Conservation (phyloP, 345 rosid species). For the Aegle marmelos region DNA sequence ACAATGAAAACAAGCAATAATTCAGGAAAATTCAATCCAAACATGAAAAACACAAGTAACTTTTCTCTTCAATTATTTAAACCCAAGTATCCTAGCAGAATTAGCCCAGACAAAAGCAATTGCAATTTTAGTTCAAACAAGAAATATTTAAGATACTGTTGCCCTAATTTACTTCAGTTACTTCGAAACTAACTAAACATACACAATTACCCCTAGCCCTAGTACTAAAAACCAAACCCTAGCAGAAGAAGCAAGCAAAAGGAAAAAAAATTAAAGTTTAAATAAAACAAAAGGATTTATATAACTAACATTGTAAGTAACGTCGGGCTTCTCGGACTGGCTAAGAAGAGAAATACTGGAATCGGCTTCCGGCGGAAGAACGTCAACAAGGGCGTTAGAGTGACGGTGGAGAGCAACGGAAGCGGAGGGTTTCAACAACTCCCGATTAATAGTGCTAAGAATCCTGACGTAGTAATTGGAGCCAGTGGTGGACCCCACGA, state of each 20-base stretch:
- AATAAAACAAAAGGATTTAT: neutral
- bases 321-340: slow-evolving; percentile 99
- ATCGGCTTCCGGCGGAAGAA: slow-evolving; percentile 97
- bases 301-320: slow-evolving; percentile 67
- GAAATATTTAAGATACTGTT: neutral
- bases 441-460: slow-evolving; percentile 90
- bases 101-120: neutral
- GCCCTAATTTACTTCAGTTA: neutral
- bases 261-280: neutral
- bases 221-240: slow-evolving; percentile 11
- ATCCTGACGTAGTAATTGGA: slow-evolving; percentile 94
- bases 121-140: neutral
- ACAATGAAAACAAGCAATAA: neutral
- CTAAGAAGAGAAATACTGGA: slow-evolving; percentile 94
- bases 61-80: neutral
- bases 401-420: slow-evolving; percentile 98
- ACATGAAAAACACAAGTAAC: neutral
- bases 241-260: neutral
- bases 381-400: slow-evolving; percentile 95
- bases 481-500: slow-evolving; percentile 99
- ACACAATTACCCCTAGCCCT: neutral
- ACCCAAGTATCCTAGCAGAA: neutral
- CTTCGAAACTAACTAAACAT: neutral
- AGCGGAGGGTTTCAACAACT: slow-evolving; percentile 91
- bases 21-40: neutral